These are phyloP conservation scores for Didymella segeticola DNA, from an alignment of 2,329 filamentous ascomycete genomes.

Conservation along the genomic window DNA sequence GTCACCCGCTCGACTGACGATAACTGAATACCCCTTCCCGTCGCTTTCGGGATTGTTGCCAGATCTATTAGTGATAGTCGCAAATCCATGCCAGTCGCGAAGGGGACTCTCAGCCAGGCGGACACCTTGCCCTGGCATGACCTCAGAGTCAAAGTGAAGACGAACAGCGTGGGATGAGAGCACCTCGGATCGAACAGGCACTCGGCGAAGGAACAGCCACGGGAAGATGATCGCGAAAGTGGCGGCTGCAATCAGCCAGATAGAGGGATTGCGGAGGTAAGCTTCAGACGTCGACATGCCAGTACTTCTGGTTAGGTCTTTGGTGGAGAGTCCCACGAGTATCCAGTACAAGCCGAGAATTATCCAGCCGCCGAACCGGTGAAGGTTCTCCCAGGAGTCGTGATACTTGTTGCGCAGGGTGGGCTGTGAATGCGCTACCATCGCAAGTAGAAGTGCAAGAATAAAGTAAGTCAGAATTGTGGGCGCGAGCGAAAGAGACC, in stretches of 20 bases:
- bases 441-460: constrained; percentile 37
- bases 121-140: constrained; percentile 41
- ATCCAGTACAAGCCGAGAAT: constrained; percentile 47
- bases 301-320: constrained; percentile 30
- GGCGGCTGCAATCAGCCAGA: constrained; percentile 75
- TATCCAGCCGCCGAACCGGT: constrained; percentile 50
- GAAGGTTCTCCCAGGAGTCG: constrained; percentile 45
- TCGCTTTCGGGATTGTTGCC: constrained; percentile 15
- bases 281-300: constrained; percentile 44
- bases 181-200: constrained; percentile 69
- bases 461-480: constrained; percentile 43
- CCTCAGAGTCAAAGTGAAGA: constrained; percentile 59
- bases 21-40: constrained; percentile 43
- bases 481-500: constrained; percentile 32
- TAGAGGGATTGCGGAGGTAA: constrained; percentile 41
- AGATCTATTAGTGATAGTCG: constrained; percentile 46
- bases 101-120: constrained; percentile 43
- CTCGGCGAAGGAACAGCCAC: constrained; percentile 75
- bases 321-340: constrained; percentile 35
- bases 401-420: constrained; percentile 42
- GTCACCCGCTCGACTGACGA: constrained; percentile 49
- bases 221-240: constrained; percentile 74
- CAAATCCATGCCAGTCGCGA: constrained; percentile 49
- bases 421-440: constrained; percentile 42
- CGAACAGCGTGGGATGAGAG: constrained; percentile 77